Percentiles rank a stretch among this genome's conserved stretches.
Evolutionary conservation across 345 rosid species (phyloP).

Genomic region (Hypericum perforatum): DNA sequence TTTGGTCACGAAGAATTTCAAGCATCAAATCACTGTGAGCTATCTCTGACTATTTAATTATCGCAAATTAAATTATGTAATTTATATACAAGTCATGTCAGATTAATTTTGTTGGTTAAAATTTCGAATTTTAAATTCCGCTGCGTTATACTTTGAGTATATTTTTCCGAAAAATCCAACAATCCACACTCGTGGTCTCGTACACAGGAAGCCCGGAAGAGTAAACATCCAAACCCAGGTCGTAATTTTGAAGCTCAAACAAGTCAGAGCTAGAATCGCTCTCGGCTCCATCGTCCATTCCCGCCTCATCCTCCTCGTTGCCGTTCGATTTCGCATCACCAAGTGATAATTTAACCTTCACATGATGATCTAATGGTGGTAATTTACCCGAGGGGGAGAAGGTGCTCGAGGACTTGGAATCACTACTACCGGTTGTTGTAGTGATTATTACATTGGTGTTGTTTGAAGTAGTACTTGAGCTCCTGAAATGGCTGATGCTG

Average conservation of each 20-base stretch:
- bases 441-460: too few species aligned
- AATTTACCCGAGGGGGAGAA: conserved; percentile 23
- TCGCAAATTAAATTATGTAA: too few species aligned
- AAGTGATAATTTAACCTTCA: conserved; percentile 10
- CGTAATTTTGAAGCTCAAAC: conserved; percentile 78
- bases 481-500: conserved; percentile 80
- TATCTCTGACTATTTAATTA: too few species aligned
- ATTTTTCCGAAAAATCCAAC: too few species aligned
- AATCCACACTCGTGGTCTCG: conserved; percentile 71
- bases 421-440: too few species aligned
- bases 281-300: conserved; percentile 54
- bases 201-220: conserved; percentile 58
- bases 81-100: too few species aligned
- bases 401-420: conserved; percentile 37
- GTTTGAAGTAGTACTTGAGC: conserved; percentile 44
- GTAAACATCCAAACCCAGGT: conserved; percentile 33
- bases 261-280: conserved; percentile 97
- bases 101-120: too few species aligned
- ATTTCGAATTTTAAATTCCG: too few species aligned
- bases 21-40: too few species aligned
- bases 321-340: conserved; percentile 30
- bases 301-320: conserved; percentile 15
- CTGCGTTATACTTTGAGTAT: too few species aligned
- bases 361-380: too few species aligned
- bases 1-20: too few species aligned